phyloP scores from a whole-genome alignment of 768 basidiomycete species.

The Macrocybe gigantea region DNA sequence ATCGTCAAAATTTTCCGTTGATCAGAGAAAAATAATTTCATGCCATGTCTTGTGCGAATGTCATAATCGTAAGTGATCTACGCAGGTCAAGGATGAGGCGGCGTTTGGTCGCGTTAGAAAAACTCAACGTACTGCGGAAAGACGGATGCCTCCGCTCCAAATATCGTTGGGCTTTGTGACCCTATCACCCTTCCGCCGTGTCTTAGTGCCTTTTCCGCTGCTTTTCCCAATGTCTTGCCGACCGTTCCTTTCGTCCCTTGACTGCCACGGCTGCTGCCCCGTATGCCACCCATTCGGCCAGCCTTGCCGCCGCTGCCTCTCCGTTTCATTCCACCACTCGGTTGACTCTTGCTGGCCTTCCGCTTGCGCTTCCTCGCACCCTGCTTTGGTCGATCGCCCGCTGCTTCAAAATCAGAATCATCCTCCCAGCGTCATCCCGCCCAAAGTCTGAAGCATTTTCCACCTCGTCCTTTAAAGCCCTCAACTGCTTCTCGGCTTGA shows the following conservation, averaged over 20 bases:
- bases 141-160: conserved; percentile 1
- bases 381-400: too few species aligned
- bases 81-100: not conserved
- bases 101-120: not conserved
- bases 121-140: not conserved
- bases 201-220: not conserved
- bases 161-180: not conserved
- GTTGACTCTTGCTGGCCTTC: too few species aligned
- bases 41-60: not conserved
- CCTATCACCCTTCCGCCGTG: not conserved
- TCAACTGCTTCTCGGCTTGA: too few species aligned
- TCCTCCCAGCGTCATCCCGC: too few species aligned
- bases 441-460: too few species aligned
- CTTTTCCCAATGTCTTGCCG: not conserved
- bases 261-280: not conserved
- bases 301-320: not conserved
- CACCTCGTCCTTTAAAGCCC: too few species aligned
- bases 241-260: not conserved
- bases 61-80: conserved; percentile 1
- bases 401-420: too few species aligned
- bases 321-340: not conserved
- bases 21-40: not conserved
- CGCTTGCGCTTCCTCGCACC: too few species aligned
- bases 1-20: not conserved
- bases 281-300: not conserved